Base-by-base conservation (phyloP, 306 rosid genomes). In the Dalbergia cochinchinensis region DNA sequence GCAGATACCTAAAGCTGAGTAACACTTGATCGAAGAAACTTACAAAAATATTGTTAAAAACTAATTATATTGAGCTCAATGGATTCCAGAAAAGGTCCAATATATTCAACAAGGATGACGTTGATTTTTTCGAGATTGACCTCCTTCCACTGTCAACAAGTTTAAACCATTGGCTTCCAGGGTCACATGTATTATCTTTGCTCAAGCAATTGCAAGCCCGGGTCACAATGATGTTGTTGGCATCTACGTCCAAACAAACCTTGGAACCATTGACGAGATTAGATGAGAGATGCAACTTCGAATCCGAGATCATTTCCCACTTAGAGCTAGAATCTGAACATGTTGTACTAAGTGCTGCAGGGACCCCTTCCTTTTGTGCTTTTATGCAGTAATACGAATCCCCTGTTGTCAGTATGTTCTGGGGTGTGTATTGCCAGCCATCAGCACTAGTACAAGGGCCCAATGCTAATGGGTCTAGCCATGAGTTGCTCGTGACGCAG, bases 151-250 rank as follows among this genome's bases (percentile, higher is more conserved):
- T 89, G 51, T 89, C 90, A 22, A 92, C 91, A 15, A 92, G 90
- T 69, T 88, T 90, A 84, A 92, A 92, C 99, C 98, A 92, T 48
- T 95, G 99, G 86, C 89, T 91, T 34, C 42, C 87, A 0, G 98
- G 98, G 84, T 92, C 92, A 16, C 99, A 94, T 4, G 71, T 18
- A 1, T 11, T 59, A 42, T 91, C 97, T 26, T 69, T 39, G 60
- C 81, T 83, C 73, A 94, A 78, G 72, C 99, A 94, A 77, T 89
- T 94, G 80, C 99, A 94, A 37, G 82, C 72, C 73, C 82, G 92
- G 50, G 98, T 91, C 76, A 92, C 84, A 48, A 95, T 60, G 10
- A 3, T 48, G 53, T 89, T 90, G 81, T 76, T 78, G 50, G 90
- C 81, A 59, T 91, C 91, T 0, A 90, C 94, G 33, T 95, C 97